phyloP scores from a whole-genome alignment of 495 filamentous ascomycete species.

The Podospora pseudoanserina region DNA sequence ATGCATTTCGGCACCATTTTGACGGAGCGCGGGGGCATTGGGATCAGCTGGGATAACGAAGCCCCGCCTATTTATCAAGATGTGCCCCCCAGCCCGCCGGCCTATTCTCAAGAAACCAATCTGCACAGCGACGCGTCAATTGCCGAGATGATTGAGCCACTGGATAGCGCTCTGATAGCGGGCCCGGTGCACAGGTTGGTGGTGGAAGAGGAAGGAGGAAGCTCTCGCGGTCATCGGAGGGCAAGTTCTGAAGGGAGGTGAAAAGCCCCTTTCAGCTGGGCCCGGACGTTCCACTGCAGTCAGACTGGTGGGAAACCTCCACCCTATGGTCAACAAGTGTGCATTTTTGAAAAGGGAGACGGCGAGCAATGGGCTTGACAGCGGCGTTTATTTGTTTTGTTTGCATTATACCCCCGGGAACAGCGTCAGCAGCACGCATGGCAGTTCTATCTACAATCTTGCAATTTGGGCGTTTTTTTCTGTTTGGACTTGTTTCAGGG shows the following conservation, averaged over 20 bases:
- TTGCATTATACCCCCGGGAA: constrained; percentile 9
- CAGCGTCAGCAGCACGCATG: not conserved
- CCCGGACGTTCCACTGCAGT: constrained; percentile 4
- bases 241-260: constrained; percentile 20
- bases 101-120: constrained; percentile 49
- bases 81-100: constrained; percentile 82
- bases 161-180: constrained; percentile 18
- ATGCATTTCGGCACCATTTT: constrained; percentile 84
- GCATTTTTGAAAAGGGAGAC: not conserved
- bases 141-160: constrained; percentile 27
- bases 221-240: not conserved
- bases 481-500: not conserved
- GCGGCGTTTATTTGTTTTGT: constrained; percentile 1
- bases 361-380: not conserved
- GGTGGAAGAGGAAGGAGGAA: not conserved
- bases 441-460: not conserved
- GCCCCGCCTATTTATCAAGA: constrained; percentile 92
- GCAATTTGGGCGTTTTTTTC: not conserved
- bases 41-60: constrained; percentile 97
- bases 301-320: not conserved
- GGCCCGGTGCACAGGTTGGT: not conserved
- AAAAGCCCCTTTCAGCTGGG: constrained; percentile 16
- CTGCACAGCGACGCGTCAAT: constrained; percentile 19
- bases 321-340: not conserved
- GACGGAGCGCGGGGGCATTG: constrained; percentile 80